Base-by-base conservation (phyloP, 306 rosid species). In the Quercus suber region DNA sequence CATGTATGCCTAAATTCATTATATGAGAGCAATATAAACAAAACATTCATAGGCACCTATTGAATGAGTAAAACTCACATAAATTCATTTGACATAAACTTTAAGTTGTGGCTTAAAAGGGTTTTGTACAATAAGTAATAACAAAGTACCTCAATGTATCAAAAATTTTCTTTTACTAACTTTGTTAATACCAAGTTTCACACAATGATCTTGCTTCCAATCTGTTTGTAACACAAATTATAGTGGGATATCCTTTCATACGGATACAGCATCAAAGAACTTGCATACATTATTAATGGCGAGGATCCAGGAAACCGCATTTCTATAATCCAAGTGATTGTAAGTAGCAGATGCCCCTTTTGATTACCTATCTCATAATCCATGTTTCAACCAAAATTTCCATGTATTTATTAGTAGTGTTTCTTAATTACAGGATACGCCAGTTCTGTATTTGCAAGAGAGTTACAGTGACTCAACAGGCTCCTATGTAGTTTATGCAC, bases 211-310 rank as follows among this genome's bases (percentile, higher is more conserved):
- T 49, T 71, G 35, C 12, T 33, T 33, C 11, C 17, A 35, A 17
- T 58, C 28, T 17, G 1, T 53, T 65, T 72, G 56, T 3, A 52
- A 49, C 78, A 28, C 75, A 37, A 31, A 74, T 18, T 51, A 21
- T 57, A 90, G 92, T 90, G 92, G 95, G 95, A 90, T 72, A 0
- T 73, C 57, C 90, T 85, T 30, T 84, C 88, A 15, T 70, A 19
- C 4, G 78, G 57, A n/a, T 80, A 57, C 30, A 1, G 20, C 4
- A 28, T 77, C 75, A 43, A 51, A 31, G 90, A 89, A 52, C 28
- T 77, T 5, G 85, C 85, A 1, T 52, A 61, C 67, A 27, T 89
- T 57, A 12, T 12, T 1, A 80, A 78, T 13, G 89, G 97, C 4
- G 55, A 76, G 25, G 67, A 86, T 74, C 65, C 74, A 13, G 69